phyloP scores from a whole-genome alignment of 2,329 filamentous ascomycete genomes.

The Exophiala calicioides region DNA sequence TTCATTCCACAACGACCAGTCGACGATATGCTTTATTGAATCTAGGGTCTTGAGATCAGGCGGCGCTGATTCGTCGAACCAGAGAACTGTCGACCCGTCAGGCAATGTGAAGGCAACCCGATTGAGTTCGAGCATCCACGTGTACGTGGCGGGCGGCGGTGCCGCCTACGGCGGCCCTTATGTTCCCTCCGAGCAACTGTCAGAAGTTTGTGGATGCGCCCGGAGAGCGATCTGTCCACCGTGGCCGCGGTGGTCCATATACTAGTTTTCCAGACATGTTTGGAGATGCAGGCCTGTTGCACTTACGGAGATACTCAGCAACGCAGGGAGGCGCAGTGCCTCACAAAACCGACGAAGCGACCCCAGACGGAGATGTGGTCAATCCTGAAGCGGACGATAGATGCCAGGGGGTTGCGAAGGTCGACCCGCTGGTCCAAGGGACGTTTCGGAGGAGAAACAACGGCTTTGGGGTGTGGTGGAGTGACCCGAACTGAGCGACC shows the following conservation, averaged over 20 bases:
- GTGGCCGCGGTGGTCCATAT: not conserved
- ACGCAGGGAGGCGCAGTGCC: not conserved
- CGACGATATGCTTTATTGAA: slow-evolving; percentile 13
- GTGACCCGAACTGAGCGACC: not conserved
- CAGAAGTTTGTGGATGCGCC: too few relatives aligned
- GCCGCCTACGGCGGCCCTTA: too few relatives aligned
- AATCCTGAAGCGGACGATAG: not conserved
- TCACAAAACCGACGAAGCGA: not conserved
- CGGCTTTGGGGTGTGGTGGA: slow-evolving; percentile 2
- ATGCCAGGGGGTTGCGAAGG: not conserved
- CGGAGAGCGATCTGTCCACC: too few relatives aligned
- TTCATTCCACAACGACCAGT: slow-evolving; percentile 7
- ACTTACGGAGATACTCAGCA: too few relatives aligned
- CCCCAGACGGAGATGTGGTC: not conserved
- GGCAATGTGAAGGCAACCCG: not conserved
- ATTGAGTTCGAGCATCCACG: not conserved
- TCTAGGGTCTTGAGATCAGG: slow-evolving; percentile 18
- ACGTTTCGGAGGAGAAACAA: slow-evolving; percentile 4
- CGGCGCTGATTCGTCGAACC: slow-evolving; percentile 10
- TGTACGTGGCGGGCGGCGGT: not conserved
- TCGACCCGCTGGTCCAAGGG: slow-evolving; percentile 2
- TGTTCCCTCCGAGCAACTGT: too few relatives aligned
- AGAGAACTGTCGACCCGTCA: slow-evolving; percentile 4
- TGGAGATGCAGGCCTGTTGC: too few relatives aligned
- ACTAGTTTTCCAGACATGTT: too few relatives aligned